These are phyloP conservation scores for Pichia deserticola DNA, from an alignment of 805 yeast species.

Conservation along the genomic window DNA sequence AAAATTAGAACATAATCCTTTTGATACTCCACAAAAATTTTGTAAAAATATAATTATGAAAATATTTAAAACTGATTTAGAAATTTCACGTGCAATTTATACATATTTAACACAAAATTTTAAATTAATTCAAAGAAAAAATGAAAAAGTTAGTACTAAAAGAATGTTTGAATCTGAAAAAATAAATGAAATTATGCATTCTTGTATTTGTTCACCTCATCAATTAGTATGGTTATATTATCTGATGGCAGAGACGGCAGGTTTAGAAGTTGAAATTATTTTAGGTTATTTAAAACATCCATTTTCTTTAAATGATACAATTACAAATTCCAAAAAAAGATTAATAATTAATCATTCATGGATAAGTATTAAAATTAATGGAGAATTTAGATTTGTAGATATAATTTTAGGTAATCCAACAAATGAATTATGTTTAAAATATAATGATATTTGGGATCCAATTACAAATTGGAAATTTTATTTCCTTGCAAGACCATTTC, in stretches of 20 bases:
- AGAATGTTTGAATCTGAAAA: constrained; percentile 21
- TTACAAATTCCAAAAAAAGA: constrained; percentile 29
- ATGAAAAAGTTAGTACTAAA: constrained; percentile 28
- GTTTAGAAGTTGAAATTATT: constrained; percentile 68
- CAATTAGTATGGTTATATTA: constrained; percentile 75
- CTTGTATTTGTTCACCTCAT: constrained; percentile 30
- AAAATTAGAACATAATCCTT: constrained; percentile 30
- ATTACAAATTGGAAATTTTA: constrained; percentile 31
- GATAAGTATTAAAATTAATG: constrained; percentile 71
- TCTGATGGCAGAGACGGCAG: constrained; percentile 60
- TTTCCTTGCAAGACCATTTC: constrained; percentile 70
- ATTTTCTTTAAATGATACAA: constrained; percentile 40
- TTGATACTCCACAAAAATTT: constrained; percentile 22
- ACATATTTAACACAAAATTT: constrained; percentile 56
- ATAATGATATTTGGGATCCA: constrained; percentile 31
- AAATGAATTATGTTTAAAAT: constrained; percentile 39
- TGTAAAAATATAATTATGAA: constrained; percentile 50
- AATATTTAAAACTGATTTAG: constrained; percentile 46
- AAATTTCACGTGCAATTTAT: constrained; percentile 58
- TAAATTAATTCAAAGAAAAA: constrained; percentile 32
- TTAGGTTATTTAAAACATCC: constrained; percentile 82
- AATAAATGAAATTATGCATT: constrained; percentile 23
- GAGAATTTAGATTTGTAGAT: constrained; percentile 77
- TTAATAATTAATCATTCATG: constrained; percentile 75
- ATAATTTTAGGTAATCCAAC: constrained; percentile 55